These are phyloP conservation scores for Mortierella sp. DNA, from an alignment of 371 early-diverging fungal genomes.

Conservation along the genomic window DNA sequence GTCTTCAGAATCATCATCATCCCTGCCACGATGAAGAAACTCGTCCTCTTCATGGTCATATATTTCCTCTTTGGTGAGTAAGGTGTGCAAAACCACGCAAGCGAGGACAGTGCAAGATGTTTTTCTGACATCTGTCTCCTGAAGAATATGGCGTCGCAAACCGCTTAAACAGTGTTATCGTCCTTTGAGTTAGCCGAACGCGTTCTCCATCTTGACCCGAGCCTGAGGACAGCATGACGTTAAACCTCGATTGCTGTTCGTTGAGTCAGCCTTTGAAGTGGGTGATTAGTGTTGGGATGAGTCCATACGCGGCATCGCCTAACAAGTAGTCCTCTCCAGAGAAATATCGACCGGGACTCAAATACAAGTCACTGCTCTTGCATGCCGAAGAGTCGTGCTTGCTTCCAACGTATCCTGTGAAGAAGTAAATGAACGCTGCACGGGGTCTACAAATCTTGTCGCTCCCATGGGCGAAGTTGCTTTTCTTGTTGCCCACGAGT, in stretches of 20 bases:
- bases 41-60: not conserved
- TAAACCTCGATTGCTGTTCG: not conserved
- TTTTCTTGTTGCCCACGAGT: slow-evolving; percentile 7
- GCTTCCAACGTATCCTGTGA: slow-evolving; percentile 8
- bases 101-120: not conserved
- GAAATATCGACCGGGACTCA: not conserved
- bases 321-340: slow-evolving; percentile 10
- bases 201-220: slow-evolving; percentile 14
- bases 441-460: not conserved
- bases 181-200: slow-evolving; percentile 14
- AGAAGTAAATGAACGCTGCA: slow-evolving; percentile 7
- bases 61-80: slow-evolving; percentile 5
- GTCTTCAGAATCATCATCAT: not conserved
- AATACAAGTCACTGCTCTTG: not conserved
- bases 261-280: slow-evolving; percentile 3
- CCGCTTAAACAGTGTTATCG: not conserved
- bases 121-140: not conserved
- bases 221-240: not conserved
- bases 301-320: slow-evolving; percentile 9
- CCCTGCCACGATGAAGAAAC: not conserved
- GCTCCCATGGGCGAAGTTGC: not conserved
- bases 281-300: slow-evolving; percentile 7
- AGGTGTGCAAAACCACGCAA: slow-evolving; percentile 18
- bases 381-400: slow-evolving; percentile 13
- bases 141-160: slow-evolving; percentile 1